Evolutionary conservation across 805 yeast species (phyloP).

Genomic region (Yamadazyma nakazawae): DNA sequence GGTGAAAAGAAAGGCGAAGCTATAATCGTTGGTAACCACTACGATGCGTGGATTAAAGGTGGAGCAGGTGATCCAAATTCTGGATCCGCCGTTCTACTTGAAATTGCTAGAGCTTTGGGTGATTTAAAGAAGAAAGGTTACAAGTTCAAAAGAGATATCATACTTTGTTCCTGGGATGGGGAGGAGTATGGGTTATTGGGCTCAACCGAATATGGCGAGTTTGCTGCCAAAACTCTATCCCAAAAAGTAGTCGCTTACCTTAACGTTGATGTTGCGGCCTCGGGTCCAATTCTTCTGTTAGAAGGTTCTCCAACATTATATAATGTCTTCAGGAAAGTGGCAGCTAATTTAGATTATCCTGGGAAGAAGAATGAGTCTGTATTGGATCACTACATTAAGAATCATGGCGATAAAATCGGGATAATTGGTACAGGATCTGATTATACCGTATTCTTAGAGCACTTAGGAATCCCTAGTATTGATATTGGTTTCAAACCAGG

Average conservation of each 20-base stretch:
- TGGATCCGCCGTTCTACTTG: conserved; percentile 42
- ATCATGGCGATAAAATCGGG: conserved; percentile 32
- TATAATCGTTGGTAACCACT: conserved; percentile 42
- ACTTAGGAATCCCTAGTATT: conserved; percentile 64
- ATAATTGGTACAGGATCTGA: conserved; percentile 52
- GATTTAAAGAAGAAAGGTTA: conserved; percentile 34
- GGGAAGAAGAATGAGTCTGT: conserved; percentile 39
- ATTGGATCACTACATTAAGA: conserved; percentile 44
- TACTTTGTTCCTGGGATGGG: conserved; percentile 41
- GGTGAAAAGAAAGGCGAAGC: conserved; percentile 39
- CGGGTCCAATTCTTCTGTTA: conserved; percentile 48
- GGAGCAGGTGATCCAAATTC: conserved; percentile 48
- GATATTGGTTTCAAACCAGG: conserved; percentile 39
- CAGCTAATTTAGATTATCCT: conserved; percentile 45
- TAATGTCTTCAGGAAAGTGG: conserved; percentile 41
- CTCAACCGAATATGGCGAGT: conserved; percentile 56
- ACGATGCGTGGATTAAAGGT: conserved; percentile 48
- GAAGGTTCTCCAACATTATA: conserved; percentile 58
- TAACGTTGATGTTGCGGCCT: conserved; percentile 50
- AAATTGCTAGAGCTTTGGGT: conserved; percentile 42
- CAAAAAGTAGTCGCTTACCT: conserved; percentile 48
- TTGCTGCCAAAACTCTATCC: conserved; percentile 35
- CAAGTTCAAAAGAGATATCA: conserved; percentile 36
- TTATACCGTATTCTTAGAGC: conserved; percentile 59
- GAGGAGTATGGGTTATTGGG: conserved; percentile 53